phyloP scores from a whole-genome alignment of 345 rosid species.

The Eucalyptus melliodora region DNA sequence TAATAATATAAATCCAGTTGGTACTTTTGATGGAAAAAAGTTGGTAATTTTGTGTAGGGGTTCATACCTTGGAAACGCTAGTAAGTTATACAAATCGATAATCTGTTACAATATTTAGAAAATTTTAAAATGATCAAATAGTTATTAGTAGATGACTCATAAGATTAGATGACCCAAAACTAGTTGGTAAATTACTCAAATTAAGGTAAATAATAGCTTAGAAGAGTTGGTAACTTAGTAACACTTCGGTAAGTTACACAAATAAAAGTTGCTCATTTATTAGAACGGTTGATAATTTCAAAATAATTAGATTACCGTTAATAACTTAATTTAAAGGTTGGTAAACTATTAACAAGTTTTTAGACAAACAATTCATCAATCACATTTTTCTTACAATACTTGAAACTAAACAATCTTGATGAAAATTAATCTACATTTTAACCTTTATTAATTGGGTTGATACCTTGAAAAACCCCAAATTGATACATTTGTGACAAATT shows the following conservation, averaged over 20 bases:
- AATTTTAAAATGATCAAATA: not conserved
- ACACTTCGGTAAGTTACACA: not conserved
- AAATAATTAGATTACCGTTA: not conserved
- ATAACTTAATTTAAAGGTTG: not conserved
- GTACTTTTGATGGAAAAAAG: not conserved
- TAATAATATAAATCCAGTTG: not conserved
- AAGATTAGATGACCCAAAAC: not conserved
- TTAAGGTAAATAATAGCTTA: not conserved
- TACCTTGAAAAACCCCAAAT: rapidly evolving
- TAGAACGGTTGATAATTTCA: not conserved
- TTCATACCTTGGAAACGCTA: not conserved
- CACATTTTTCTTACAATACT: not conserved
- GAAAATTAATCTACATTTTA: not conserved
- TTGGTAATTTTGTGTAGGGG: not conserved
- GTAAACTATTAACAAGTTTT: not conserved
- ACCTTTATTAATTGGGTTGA: too few relatives aligned
- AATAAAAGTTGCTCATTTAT: not conserved
- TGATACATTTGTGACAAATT: too few relatives aligned
- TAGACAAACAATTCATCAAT: not conserved
- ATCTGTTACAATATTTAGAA: not conserved
- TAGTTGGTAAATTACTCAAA: not conserved
- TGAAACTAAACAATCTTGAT: not conserved
- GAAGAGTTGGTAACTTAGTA: not conserved
- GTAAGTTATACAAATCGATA: not conserved
- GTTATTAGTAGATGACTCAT: not conserved